Percentiles rank a stretch among this genome's conserved stretches.
These are phyloP conservation scores for Albizia julibrissin DNA, from an alignment of 306 rosid genomes.

Conservation along the genomic window DNA sequence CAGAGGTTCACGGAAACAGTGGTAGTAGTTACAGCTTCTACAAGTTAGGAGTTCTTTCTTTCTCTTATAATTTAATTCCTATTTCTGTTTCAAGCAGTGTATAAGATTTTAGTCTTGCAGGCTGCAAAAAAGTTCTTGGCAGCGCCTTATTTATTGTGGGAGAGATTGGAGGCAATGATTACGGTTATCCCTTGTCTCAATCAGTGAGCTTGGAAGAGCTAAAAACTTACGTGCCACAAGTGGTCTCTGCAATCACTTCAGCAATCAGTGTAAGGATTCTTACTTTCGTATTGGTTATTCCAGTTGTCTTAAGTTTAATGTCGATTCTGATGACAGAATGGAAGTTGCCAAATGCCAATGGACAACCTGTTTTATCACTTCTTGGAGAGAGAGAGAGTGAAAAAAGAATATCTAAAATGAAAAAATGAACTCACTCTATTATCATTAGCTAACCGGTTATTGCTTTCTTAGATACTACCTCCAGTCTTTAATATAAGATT, in stretches of 20 bases:
- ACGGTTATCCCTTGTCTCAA: slow-evolving; percentile 41
- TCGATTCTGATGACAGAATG: neutral
- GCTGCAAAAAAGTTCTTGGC: slow-evolving; percentile 42
- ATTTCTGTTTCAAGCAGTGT: neutral
- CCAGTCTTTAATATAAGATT: no score
- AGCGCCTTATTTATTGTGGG: slow-evolving; percentile 60
- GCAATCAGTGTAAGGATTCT: slow-evolving; percentile 37
- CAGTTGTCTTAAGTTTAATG: slow-evolving; percentile 16
- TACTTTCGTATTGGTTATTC: neutral
- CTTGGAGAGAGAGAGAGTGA: neutral
- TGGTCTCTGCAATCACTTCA: slow-evolving; percentile 42
- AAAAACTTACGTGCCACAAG: slow-evolving; percentile 37
- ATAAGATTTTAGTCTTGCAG: slow-evolving; percentile 41
- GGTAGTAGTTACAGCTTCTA: neutral
- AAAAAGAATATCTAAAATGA: no score
- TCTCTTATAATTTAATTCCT: neutral
- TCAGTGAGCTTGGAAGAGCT: slow-evolving; percentile 30
- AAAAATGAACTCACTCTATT: neutral
- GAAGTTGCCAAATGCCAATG: neutral
- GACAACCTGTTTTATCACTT: neutral
- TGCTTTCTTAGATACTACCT: neutral
- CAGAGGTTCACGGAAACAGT: neutral
- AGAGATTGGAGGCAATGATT: slow-evolving; percentile 75
- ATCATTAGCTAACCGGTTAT: neutral
- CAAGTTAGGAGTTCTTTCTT: neutral